Evolutionary conservation across 306 rosid species (phyloP).

Genomic region (Quillaja saponaria): DNA sequence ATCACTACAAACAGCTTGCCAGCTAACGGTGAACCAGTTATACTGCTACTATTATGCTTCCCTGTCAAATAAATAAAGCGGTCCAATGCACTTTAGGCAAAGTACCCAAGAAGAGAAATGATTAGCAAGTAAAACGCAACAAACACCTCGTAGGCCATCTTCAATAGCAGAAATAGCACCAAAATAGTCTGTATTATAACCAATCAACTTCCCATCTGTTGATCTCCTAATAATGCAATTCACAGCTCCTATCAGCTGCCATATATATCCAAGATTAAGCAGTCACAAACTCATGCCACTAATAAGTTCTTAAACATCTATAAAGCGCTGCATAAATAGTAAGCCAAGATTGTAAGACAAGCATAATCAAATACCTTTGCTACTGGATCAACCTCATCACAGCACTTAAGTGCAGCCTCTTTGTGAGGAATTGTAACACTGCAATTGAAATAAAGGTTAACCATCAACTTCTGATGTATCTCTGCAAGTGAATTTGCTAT

Average conservation of each 20-base stretch:
- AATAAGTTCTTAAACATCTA: not conserved
- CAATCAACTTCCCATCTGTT: conserved; percentile 80
- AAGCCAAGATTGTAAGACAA: conserved; percentile 15
- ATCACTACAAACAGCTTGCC: conserved; percentile 86
- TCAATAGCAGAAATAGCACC: conserved; percentile 92
- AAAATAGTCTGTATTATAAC: conserved; percentile 79
- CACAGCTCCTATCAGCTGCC: conserved; percentile 91
- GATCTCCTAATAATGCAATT: conserved; percentile 74
- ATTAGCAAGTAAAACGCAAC: conserved; percentile 23
- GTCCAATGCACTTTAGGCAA: conserved; percentile 13
- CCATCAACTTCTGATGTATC: conserved; percentile 27
- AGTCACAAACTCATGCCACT: not conserved
- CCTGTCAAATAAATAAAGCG: conserved; percentile 37
- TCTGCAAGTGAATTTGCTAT: conserved; percentile 16
- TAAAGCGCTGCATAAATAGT: conserved; percentile 19
- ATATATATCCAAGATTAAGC: conserved; percentile 26
- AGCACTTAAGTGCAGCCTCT: conserved; percentile 70
- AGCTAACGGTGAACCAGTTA: conserved; percentile 66
- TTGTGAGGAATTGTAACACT: conserved; percentile 88
- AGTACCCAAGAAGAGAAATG: conserved; percentile 22
- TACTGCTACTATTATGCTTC: conserved; percentile 37
- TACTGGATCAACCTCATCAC: conserved; percentile 91
- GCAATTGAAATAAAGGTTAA: conserved; percentile 36
- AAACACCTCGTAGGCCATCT: conserved; percentile 74
- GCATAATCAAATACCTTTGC: conserved; percentile 67